Percentiles rank a stretch among this genome's conserved stretches.
These are phyloP conservation scores for Tubosaeta sp. DNA, from an alignment of 768 basidiomycete genomes.

Conservation along the genomic window DNA sequence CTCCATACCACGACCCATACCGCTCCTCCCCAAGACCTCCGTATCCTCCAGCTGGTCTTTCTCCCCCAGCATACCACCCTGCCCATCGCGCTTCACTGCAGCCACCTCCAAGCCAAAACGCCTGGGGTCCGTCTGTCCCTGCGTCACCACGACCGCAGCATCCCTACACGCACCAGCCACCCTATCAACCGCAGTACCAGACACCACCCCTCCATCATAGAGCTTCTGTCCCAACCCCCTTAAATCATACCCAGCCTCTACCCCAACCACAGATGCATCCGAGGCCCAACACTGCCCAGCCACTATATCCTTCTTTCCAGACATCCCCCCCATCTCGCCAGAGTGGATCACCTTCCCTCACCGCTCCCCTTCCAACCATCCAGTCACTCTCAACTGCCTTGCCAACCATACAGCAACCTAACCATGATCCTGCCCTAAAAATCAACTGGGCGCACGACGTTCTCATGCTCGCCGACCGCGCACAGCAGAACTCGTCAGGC, in stretches of 20 bases:
- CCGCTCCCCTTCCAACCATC: constrained; percentile 65
- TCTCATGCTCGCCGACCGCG: constrained; percentile 68
- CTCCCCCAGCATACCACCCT: constrained; percentile 2
- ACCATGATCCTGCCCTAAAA: constrained; percentile 55
- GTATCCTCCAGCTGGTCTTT: constrained; percentile 14
- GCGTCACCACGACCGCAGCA: constrained; percentile 18
- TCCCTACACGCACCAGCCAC: constrained; percentile 11
- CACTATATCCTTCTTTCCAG: constrained; percentile 16
- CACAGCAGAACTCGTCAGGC: constrained; percentile 31
- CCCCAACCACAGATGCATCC: constrained; percentile 21
- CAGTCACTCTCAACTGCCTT: constrained; percentile 52
- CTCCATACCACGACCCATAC: constrained; percentile 20
- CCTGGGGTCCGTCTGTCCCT: constrained; percentile 23
- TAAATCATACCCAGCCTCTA: constrained; percentile 23
- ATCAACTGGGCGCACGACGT: constrained; percentile 83
- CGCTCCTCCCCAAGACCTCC: constrained; percentile 23
- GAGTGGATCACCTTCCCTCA: constrained; percentile 44
- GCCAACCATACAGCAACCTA: constrained; percentile 48
- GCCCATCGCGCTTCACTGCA: constrained; percentile 18
- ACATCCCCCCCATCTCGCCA: constrained; percentile 23
- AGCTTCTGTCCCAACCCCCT: constrained; percentile 19
- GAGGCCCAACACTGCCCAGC: constrained; percentile 14
- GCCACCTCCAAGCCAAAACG: constrained; percentile 18
- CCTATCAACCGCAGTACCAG: constrained; percentile 20
- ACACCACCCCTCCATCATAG: constrained; percentile 20